Evolutionary conservation across 768 basidiomycete species (phyloP).

Genomic region (Myochromella boudieri): DNA sequence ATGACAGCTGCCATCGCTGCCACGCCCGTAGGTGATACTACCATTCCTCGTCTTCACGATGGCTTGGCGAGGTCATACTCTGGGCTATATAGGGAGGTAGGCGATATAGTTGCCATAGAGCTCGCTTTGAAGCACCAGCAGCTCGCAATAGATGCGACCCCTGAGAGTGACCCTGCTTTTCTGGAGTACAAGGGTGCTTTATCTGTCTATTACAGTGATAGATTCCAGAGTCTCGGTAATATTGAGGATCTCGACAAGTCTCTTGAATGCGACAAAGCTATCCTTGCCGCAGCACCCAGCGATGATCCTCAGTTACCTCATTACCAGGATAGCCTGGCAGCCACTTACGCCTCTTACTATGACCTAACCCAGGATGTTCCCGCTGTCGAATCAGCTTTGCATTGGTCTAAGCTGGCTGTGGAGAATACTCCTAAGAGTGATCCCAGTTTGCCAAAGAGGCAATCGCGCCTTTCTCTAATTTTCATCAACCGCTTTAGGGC

Average conservation of each 20-base stretch:
- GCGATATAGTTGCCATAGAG: not conserved
- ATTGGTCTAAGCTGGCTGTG: conserved; percentile 4
- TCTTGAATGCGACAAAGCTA: not conserved
- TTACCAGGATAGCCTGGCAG: conserved; percentile 3
- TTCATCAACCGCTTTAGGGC: not conserved
- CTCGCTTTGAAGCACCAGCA: conserved; percentile 2
- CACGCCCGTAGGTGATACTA: not conserved
- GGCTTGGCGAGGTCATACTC: not conserved
- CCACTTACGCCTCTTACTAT: conserved; percentile 1
- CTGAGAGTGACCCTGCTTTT: conserved; percentile 1
- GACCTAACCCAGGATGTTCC: not conserved
- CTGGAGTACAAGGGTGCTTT: not conserved
- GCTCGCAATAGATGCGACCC: conserved; percentile 4
- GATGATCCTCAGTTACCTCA: conserved; percentile 7
- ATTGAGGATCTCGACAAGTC: conserved; percentile 8
- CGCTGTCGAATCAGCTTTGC: conserved; percentile 6
- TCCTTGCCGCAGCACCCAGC: not conserved
- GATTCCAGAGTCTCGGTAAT: conserved; percentile 3
- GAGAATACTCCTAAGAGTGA: not conserved
- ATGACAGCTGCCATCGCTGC: not conserved
- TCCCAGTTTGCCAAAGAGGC: not conserved
- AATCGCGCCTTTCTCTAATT: not conserved
- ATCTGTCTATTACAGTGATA: not conserved
- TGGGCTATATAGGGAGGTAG: not conserved
- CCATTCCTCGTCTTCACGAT: not conserved